These are phyloP conservation scores for Pyrenophora graminea DNA, from an alignment of 2,329 filamentous ascomycete genomes.

Conservation along the genomic window DNA sequence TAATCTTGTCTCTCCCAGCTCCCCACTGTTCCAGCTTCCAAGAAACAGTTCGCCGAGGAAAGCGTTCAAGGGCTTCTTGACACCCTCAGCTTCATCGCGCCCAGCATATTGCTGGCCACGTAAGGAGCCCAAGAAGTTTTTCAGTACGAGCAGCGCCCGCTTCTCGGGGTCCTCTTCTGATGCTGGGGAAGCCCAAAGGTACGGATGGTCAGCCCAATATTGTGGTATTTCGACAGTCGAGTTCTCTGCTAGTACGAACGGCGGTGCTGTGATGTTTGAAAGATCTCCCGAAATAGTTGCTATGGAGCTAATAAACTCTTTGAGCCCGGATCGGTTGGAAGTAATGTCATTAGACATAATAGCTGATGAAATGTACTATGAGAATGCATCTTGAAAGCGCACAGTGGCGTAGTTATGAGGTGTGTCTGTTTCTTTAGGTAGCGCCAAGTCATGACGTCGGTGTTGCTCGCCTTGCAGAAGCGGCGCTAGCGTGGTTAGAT, in stretches of 20 bases:
- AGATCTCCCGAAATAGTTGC: constrained; percentile 53
- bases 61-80: constrained; percentile 58
- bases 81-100: constrained; percentile 47
- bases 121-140: constrained; percentile 55
- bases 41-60: constrained; percentile 56
- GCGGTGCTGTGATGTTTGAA: constrained; percentile 53
- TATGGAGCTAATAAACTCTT: constrained; percentile 46
- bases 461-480: background rate
- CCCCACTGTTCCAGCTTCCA: constrained; percentile 37
- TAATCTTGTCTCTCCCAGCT: constrained; percentile 47
- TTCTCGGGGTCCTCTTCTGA: constrained; percentile 46
- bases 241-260: constrained; percentile 52
- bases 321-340: constrained; percentile 37
- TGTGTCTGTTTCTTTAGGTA: background rate
- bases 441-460: constrained; percentile 17
- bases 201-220: constrained; percentile 53
- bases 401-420: constrained; percentile 4
- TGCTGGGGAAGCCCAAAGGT: constrained; percentile 53
- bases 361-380: background rate
- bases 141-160: constrained; percentile 53
- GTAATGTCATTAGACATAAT: constrained; percentile 27
- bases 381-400: background rate
- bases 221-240: constrained; percentile 53
- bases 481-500: constrained; percentile 1
- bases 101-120: constrained; percentile 56